phyloP scores from a whole-genome alignment of 1,139 yeast genomes.

The Yamadazyma kanchanaburiensis region DNA sequence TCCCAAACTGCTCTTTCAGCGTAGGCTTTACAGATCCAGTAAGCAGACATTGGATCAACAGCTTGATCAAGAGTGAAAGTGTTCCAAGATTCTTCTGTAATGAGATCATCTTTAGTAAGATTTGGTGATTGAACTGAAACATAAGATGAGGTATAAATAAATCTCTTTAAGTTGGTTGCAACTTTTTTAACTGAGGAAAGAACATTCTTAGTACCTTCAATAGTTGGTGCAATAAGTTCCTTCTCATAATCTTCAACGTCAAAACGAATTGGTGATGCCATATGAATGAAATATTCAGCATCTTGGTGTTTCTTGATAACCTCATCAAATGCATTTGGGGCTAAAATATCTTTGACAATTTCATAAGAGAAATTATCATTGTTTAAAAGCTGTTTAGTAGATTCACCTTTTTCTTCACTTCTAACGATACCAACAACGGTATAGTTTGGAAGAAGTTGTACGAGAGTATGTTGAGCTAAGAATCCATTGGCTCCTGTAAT shows the following conservation, averaged over 20 bases:
- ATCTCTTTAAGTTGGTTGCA: slow-evolving; percentile 22
- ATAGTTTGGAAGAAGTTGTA: slow-evolving; percentile 30
- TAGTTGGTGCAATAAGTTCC: slow-evolving; percentile 17
- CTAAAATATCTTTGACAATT: slow-evolving; percentile 50
- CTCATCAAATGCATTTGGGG: slow-evolving; percentile 49
- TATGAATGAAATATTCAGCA: slow-evolving; percentile 53
- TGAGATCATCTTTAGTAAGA: slow-evolving; percentile 2
- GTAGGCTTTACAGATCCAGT: slow-evolving; percentile 29
- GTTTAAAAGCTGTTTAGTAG: slow-evolving; percentile 25
- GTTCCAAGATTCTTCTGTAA: slow-evolving; percentile 38
- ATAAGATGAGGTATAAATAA: slow-evolving; percentile 26
- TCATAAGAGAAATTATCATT: slow-evolving; percentile 38
- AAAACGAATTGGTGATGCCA: slow-evolving; percentile 24
- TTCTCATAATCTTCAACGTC: slow-evolving; percentile 13
- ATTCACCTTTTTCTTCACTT: slow-evolving; percentile 45
- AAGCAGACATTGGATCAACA: slow-evolving; percentile 19
- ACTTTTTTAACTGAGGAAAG: slow-evolving; percentile 18
- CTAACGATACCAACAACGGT: slow-evolving; percentile 61
- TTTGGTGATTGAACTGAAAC: slow-evolving; percentile 12
- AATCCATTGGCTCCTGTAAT: slow-evolving; percentile 39
- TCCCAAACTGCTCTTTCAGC: slow-evolving; percentile 52
- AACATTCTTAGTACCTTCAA: slow-evolving; percentile 22
- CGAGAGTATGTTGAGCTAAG: slow-evolving; percentile 33
- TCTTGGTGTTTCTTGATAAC: slow-evolving; percentile 47
- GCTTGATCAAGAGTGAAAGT: slow-evolving; percentile 33